phyloP scores from a whole-genome alignment of 2,329 filamentous ascomycete species.

The Beauveria caledonica region DNA sequence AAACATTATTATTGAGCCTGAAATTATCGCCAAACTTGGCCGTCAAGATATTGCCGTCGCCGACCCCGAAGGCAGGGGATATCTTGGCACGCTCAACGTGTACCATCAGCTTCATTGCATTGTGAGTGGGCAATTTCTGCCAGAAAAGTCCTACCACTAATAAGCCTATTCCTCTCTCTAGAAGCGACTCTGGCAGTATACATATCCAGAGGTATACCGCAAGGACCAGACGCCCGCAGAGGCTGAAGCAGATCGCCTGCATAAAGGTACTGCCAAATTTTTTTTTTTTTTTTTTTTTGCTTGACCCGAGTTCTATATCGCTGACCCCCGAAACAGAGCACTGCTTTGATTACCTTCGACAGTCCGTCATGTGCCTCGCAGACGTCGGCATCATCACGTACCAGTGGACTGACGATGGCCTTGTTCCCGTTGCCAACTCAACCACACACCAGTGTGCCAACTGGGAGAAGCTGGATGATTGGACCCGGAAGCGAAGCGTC shows the following conservation, averaged over 20 bases:
- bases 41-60: conserved; percentile 4
- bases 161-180: background rate
- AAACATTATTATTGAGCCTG: conserved; percentile 8
- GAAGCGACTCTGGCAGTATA: conserved; percentile 12
- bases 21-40: background rate
- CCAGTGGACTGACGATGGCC: conserved; percentile 8
- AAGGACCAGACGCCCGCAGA: conserved; percentile 2
- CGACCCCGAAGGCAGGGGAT: conserved; percentile 1
- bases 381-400: conserved; percentile 11
- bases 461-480: conserved; percentile 11
- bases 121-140: background rate
- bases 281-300: too few species aligned
- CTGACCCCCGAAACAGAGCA: background rate
- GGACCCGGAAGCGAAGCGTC: conserved; percentile 8
- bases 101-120: conserved; percentile 13
- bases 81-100: conserved; percentile 12
- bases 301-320: background rate
- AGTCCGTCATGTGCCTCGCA: conserved; percentile 7
- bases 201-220: conserved; percentile 4
- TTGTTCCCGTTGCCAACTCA: conserved; percentile 11
- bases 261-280: background rate
- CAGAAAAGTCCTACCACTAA: background rate
- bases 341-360: conserved; percentile 10
- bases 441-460: conserved; percentile 12
- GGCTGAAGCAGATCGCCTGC: conserved; percentile 2